Conservation (phyloP, 805 yeast genomes). For the Kuraishia piskuri region DNA sequence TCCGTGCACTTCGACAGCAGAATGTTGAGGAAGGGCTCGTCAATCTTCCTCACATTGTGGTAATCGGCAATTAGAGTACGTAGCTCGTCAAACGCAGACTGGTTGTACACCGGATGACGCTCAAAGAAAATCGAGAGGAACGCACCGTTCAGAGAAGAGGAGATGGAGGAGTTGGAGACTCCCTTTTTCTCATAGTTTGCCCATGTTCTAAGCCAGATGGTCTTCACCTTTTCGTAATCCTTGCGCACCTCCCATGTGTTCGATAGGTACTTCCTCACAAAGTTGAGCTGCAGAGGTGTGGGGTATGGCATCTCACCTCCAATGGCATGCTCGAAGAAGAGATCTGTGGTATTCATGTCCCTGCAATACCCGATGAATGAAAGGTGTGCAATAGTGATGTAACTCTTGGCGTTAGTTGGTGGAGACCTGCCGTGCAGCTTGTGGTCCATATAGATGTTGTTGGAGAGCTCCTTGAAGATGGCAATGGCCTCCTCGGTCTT, state of each 20-base stretch:
- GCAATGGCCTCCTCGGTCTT: slow-evolving; percentile 59
- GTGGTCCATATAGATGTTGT: slow-evolving; percentile 31
- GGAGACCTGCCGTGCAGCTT: slow-evolving; percentile 7
- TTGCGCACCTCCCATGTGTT: slow-evolving; percentile 51
- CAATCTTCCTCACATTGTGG: slow-evolving; percentile 48
- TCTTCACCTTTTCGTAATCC: slow-evolving; percentile 48
- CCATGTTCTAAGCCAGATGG: slow-evolving; percentile 57
- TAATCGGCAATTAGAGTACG: slow-evolving; percentile 48
- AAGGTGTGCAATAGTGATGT: slow-evolving; percentile 66
- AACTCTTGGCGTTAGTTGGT: slow-evolving; percentile 26
- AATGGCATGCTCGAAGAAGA: slow-evolving; percentile 68
- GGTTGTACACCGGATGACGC: slow-evolving; percentile 39
- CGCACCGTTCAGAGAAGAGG: slow-evolving; percentile 61
- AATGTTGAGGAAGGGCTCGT: slow-evolving; percentile 78
- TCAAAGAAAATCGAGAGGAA: slow-evolving; percentile 64
- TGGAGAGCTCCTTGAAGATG: slow-evolving; percentile 52
- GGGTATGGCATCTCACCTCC: slow-evolving; percentile 63
- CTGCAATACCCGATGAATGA: slow-evolving; percentile 72
- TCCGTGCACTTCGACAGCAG: slow-evolving; percentile 54
- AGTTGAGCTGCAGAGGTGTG: slow-evolving; percentile 65
- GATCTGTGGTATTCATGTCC: slow-evolving; percentile 62
- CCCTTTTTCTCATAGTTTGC: slow-evolving; percentile 41
- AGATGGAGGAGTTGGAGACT: slow-evolving; percentile 57
- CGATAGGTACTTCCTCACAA: slow-evolving; percentile 53
- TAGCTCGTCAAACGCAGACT: slow-evolving; percentile 48